Base-by-base conservation (phyloP, 2,329 filamentous ascomycete species). In the Alternaria brassicae region DNA sequence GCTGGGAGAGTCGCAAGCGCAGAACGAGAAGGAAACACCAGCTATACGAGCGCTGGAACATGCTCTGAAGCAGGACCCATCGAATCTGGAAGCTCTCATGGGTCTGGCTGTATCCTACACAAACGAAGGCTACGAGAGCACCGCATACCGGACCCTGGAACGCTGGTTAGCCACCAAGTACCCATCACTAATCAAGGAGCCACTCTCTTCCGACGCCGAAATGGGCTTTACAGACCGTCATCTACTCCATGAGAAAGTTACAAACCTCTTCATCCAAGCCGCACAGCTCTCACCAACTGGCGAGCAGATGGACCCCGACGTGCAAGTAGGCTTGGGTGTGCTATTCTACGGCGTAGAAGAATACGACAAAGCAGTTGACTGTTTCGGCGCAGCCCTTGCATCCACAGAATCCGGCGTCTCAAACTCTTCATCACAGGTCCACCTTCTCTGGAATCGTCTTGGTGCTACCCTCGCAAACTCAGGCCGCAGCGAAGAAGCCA, bases 261-360 rank as follows among this genome's bases (percentile, higher is more conserved):
- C 93, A 1, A 86, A 91, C 62, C 86, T 94, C 41, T 99, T 97
- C 81, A 96, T 99, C 74, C 84, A 89, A 75, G 95, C 95, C 0
- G 95, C 95, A 0, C 93, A 97, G 72, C 86, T 97, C 48, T 95
- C 92, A 28, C 95, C 95, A 0, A 89, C 92, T 48, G 95, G 94
- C 61, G 92, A 93, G 72, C 92, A 95, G 72, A 98, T 99, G 91
- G 96, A 99, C 73, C 95, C 95, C 0, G 95, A 99, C 76, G 95
- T 99, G 7, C 96, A 99, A 80, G 95, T 99, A 58, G 95, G 95
- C 1, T 85, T 99, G 1, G 96, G 96, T 34, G 95, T 99, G 4
- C 86, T 99, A 15, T 98, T 99, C 82, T 99, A 99, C 80, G 95
- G 94, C 51, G 93, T 92, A 28, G 95, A 99, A 79, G 94, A 98